Base-by-base conservation (phyloP, 345 rosid genomes). In the Anacardium occidentale region DNA sequence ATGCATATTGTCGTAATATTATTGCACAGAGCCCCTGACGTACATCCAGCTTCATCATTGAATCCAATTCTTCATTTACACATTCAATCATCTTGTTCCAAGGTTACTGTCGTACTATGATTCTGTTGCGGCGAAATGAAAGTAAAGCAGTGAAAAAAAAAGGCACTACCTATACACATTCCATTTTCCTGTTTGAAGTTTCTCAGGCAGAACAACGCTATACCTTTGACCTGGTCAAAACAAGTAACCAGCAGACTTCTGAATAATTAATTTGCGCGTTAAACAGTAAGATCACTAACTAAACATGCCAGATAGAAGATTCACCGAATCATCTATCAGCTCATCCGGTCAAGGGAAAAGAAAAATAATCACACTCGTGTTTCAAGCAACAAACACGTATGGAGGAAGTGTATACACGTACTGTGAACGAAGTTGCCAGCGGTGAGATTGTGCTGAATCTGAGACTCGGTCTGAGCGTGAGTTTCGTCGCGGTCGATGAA, bases 151-250 rank as follows among this genome's bases (percentile, higher is more conserved):
- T 13, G 62, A 26, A 37, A 37, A 37, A 34, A 37, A 7, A 37
- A 21, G 59, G 52, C 18, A 60, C 17, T 44, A 91, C 98, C 98
- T 87, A 78, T 90, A 85, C 29, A 94, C 98, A 74, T 90, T 90
- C 98, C 97, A 94, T 74, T 86, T 91, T 57, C 96, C 96, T 3
- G 82, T 82, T 40, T 80, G 80, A 37, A 94, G 76, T 74, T 91
- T 88, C 81, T 94, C 98, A 0, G 97, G 98, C 64, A 94, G 88
- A 73, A 81, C 77, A 10, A 85, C 91, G 22, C 96, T 87, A 88
- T 87, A 89, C 2, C 37, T 40, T 45, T 81, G 71, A 64, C 83
- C 94, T 87, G 62, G 10, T 59, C 55, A 74, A 53, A 71, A 13
- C 2, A 15, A 29, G 57, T 7, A 56, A 69, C 1, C 53, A 47